Percentiles rank a stretch among this genome's conserved stretches.
These are phyloP conservation scores for Saccharomyces pastorianus DNA, from an alignment of 1,139 yeast genomes.

Conservation along the genomic window DNA sequence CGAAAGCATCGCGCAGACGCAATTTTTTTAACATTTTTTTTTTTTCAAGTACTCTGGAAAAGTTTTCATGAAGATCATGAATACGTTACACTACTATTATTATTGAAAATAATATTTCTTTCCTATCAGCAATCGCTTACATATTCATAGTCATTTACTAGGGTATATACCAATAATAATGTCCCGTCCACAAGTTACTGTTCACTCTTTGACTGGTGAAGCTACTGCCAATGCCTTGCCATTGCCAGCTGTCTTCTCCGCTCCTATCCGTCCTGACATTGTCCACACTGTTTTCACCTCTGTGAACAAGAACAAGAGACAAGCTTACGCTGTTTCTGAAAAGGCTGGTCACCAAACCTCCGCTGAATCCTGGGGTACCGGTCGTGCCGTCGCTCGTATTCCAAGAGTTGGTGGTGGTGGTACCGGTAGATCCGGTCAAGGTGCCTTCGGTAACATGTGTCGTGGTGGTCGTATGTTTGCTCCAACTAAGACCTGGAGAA, in stretches of 20 bases:
- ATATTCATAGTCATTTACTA: not conserved
- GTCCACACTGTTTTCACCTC: conserved; percentile 98
- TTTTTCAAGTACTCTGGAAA: not conserved
- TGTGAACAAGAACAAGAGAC: conserved; percentile 99
- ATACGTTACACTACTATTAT: not conserved
- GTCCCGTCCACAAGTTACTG: conserved; percentile 98
- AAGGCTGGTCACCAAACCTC: conserved; percentile 99
- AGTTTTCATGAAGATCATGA: not conserved
- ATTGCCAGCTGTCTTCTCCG: conserved; percentile 97
- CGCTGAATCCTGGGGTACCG: conserved; percentile 99
- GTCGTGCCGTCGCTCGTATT: conserved; percentile 99
- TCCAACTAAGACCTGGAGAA: conserved; percentile 99
- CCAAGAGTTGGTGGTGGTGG: conserved; percentile 99
- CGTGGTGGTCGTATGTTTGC: conserved; percentile 99
- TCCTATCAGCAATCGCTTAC: not conserved
- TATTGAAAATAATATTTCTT: not conserved
- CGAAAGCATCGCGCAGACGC: not conserved
- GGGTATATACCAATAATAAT: conserved; percentile 30
- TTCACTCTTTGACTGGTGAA: conserved; percentile 82
- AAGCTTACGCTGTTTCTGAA: conserved; percentile 98
- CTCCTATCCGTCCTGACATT: conserved; percentile 99
- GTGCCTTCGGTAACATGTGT: conserved; percentile 99
- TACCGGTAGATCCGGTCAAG: conserved; percentile 99
- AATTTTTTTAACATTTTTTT: not conserved
- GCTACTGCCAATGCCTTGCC: conserved; percentile 78